Base-by-base conservation (phyloP, 1,284 basidiomycete genomes). In the Cryptococcus sp. region DNA sequence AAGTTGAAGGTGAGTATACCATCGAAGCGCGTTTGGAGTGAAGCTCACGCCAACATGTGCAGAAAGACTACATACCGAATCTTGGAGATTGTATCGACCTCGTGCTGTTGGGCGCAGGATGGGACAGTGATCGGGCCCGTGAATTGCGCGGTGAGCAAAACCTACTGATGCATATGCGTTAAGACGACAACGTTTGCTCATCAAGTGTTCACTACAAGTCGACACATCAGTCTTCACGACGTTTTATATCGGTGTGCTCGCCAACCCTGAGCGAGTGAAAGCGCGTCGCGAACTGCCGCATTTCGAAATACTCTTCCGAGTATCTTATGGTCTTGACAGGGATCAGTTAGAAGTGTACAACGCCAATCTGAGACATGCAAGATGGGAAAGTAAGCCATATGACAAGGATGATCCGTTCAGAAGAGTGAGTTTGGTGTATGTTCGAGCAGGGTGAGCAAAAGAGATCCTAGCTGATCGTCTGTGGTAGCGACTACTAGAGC, bases 21-120 rank as follows among this genome's bases (percentile, higher is more conserved):
- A 20, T 48, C 26, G 13, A 10, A 34, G 13, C 29, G 8, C 8
- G 13, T 34, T 5, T 4, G 29, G 8, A 7, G 29, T 34, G 8
- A 34, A 34, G 29, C 29, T 34, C 29, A 34, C 47, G 52, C 45
- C 34, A 19, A 10, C 2, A 11, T 79, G 52, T 80, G 51, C 88
- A 89, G 80, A 85, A 83, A 70, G 92, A 94, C 71, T 93, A 93
- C 65, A 89, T 95, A 40, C 84, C 85, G 0, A 87, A 87, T 1
- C 81, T 88, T 46, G 90, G 91, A n/a, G 92, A 95, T 73, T 83
- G 84, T 13, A 69, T 92, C 15, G 90, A 93, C 72, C 81, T 93
- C 50, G 85, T 86, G 0, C 71, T 93, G 20, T 72, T 93, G 23
- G 92, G 85, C 1, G 89, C 86, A 15, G 80, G 83, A 0, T 92